Conservation (phyloP, 495 filamentous ascomycete species). For the Margaritispora aquatica region DNA sequence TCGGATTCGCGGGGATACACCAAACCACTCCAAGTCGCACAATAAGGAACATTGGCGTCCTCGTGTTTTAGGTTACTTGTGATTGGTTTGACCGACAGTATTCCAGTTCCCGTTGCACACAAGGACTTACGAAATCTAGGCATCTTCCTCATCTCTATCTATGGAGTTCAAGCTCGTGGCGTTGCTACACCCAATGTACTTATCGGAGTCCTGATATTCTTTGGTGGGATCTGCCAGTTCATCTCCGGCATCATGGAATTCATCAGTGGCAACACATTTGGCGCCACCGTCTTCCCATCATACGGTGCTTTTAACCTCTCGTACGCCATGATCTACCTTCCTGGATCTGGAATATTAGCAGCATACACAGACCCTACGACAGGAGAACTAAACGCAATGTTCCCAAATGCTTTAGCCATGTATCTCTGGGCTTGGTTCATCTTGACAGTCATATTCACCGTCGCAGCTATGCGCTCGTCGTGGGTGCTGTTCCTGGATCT, state of each 20-base stretch:
- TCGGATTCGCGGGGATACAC: no score
- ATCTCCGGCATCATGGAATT: conserved; percentile 32
- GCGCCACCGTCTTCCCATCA: conserved; percentile 31
- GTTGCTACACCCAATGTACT: conserved; percentile 29
- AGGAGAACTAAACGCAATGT: conserved; percentile 18
- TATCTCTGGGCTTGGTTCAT: conserved; percentile 37
- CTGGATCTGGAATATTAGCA: conserved; percentile 30
- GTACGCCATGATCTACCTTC: conserved; percentile 33
- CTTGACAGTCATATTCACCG: conserved; percentile 31
- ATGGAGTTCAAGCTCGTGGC: conserved; percentile 30
- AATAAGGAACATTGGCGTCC: no score
- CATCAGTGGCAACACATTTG: conserved; percentile 29
- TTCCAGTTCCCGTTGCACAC: no score
- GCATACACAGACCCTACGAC: conserved; percentile 27
- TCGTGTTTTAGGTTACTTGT: no score
- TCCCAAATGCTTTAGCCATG: conserved; percentile 30
- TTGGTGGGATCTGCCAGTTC: conserved; percentile 32
- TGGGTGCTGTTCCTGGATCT: conserved; percentile 28
- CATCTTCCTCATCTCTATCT: conserved; percentile 32
- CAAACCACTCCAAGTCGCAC: no score
- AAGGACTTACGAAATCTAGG: no score
- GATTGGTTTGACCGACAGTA: no score
- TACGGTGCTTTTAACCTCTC: conserved; percentile 33
- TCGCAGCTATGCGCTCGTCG: conserved; percentile 27
- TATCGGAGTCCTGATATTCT: conserved; percentile 31